Evolutionary conservation across 164 flowering plant species (phyloP), one percentile per base, ranked within the genome.

Genomic region (Liriodendron chinense): DNA sequence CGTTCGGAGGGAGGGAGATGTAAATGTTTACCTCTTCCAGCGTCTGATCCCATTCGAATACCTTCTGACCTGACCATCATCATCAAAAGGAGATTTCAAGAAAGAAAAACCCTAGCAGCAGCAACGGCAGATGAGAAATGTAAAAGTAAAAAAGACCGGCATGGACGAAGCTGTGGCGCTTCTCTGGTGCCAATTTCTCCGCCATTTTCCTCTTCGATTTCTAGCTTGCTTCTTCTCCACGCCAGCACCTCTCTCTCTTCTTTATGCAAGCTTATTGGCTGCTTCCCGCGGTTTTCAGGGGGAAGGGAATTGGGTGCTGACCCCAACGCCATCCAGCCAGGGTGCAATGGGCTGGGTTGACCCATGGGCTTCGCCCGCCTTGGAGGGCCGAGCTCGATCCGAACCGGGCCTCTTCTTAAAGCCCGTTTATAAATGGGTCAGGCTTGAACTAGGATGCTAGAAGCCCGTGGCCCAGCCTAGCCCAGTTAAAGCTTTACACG

Each of bases 1-100:
- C 96, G 78, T 89, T 88, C 5, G 90, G 90, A 1, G 97, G 98
- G n/a, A 93, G 85, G n/a, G 82, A 80, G 24, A 95, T 91, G 87
- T 93, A 94, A 12, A 92, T 85, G 72, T 96, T 92, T 47, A 92
- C 93, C 78, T 96, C 98, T 14, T 96, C 99, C 18, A 96, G 86
- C 18, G 97, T 95, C 76, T 95, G 98, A 81, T 96, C 99, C 99
- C 98, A 96, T 66, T 96, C 98, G 47, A 92, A 94, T 21, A 96
- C 95, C 83, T 89, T 86, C 82, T 92, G 90, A 74, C 86, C 99
- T 95, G 82, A 16, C 2, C 18, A 53, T 53, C 70, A 82, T 21
- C 9, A 69, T 49, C 9, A 7, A 26, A 47, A 47, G 61, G 8
- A 72, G 34, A 24, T 26, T 68, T 1, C 48, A 62, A 23, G 50